These are phyloP conservation scores for Clonostachys solani DNA, from an alignment of 2,329 filamentous ascomycete species.

Conservation along the genomic window DNA sequence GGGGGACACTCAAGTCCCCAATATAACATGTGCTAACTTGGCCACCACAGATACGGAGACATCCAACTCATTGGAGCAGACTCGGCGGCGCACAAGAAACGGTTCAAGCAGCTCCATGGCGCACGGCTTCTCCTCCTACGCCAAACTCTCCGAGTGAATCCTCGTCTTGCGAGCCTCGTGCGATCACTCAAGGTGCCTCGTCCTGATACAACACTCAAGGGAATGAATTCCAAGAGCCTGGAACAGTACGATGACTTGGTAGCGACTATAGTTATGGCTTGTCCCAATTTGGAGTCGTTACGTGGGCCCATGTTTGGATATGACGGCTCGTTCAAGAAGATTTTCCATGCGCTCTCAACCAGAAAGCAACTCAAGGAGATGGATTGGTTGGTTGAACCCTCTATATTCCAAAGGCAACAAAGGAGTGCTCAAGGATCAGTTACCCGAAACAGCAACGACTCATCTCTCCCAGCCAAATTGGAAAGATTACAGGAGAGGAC, in stretches of 20 bases:
- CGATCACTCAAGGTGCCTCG: constrained; percentile 48
- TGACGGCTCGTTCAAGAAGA: constrained; percentile 49
- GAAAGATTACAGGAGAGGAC: constrained; percentile 26
- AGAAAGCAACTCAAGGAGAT: constrained; percentile 51
- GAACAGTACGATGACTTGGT: constrained; percentile 54
- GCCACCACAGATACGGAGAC: constrained; percentile 43
- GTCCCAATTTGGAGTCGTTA: constrained; percentile 58
- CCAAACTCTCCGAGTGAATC: constrained; percentile 49
- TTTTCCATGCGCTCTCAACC: constrained; percentile 57
- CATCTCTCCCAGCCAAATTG: constrained; percentile 20
- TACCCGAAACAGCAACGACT: constrained; percentile 4
- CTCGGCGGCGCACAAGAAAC: constrained; percentile 50
- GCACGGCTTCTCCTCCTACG: constrained; percentile 52
- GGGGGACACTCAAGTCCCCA: no score
- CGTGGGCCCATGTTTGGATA: constrained; percentile 50
- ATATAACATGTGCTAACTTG: neutral
- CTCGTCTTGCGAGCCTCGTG: constrained; percentile 49
- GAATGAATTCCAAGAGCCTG: constrained; percentile 13
- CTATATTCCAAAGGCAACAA: constrained; percentile 12
- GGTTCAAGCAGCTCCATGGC: constrained; percentile 47
- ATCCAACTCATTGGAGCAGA: constrained; percentile 57
- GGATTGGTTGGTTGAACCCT: constrained; percentile 50
- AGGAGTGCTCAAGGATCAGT: neutral
- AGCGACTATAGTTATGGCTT: constrained; percentile 59
- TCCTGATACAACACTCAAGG: constrained; percentile 34